Conservation (phyloP, 345 rosid species). For the Lepidium didymum region DNA sequence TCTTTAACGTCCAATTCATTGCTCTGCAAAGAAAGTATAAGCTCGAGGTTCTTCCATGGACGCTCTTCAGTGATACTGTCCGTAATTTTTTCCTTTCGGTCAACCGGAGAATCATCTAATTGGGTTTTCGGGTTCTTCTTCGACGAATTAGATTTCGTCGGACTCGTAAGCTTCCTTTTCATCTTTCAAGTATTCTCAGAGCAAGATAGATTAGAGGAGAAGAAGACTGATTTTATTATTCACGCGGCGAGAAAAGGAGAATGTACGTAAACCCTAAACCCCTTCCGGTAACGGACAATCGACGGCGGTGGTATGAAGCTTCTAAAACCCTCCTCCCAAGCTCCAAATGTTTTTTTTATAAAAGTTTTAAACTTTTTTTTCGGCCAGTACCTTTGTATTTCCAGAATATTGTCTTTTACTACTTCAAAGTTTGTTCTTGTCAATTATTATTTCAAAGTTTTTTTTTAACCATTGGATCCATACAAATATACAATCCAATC, state of each 20-base stretch:
- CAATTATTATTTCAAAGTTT: no score
- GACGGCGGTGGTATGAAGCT: neutral
- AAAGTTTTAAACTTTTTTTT: no score
- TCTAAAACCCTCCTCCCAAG: slow-evolving; percentile 4
- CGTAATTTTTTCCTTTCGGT: neutral
- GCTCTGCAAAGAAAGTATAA: slow-evolving; percentile 51
- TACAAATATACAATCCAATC: no score
- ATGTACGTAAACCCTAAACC: neutral
- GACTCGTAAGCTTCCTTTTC: slow-evolving; percentile 36
- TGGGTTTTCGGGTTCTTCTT: slow-evolving; percentile 29
- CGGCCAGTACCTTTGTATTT: no score
- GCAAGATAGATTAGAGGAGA: neutral
- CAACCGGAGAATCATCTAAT: slow-evolving; percentile 10
- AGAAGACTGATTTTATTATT: neutral
- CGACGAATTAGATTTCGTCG: slow-evolving; percentile 11
- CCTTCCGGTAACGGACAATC: slow-evolving; percentile 5
- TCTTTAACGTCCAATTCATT: slow-evolving; percentile 39
- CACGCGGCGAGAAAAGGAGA: neutral
- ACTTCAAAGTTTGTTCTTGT: no score
- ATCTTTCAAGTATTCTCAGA: slow-evolving; percentile 9
- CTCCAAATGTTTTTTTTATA: neutral
- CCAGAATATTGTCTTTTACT: no score
- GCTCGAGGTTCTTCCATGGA: slow-evolving; percentile 73
- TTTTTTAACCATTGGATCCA: no score
- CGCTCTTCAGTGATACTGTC: slow-evolving; percentile 22